Percentiles rank a stretch among this genome's conserved stretches.
Evolutionary conservation across 495 filamentous ascomycete genomes (phyloP).

Genomic region (Penicillium roqueforti): DNA sequence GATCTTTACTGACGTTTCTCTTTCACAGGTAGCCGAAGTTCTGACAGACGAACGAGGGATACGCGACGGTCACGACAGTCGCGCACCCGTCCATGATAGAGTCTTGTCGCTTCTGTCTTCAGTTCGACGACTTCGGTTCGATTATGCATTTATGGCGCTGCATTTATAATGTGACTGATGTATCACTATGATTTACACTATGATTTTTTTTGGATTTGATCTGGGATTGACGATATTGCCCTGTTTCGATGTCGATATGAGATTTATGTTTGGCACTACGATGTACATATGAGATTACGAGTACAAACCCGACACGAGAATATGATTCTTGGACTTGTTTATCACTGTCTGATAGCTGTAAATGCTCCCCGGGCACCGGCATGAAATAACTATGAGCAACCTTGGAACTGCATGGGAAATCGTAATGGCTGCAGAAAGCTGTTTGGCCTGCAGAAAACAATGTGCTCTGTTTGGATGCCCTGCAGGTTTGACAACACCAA

Average conservation of each 20-base stretch:
- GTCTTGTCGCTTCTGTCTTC: not conserved
- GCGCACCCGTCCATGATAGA: constrained; percentile 27
- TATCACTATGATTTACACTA: constrained; percentile 34
- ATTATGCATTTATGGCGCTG: constrained; percentile 32
- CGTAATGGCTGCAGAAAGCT: constrained; percentile 14
- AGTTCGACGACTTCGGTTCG: constrained; percentile 5
- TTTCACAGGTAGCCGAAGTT: constrained; percentile 45
- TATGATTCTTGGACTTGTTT: not conserved
- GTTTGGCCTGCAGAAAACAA: constrained; percentile 21
- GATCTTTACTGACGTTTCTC: constrained; percentile 9
- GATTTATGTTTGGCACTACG: constrained; percentile 10
- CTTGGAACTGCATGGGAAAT: not conserved
- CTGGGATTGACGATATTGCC: constrained; percentile 9
- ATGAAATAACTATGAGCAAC: not conserved
- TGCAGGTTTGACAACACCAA: constrained; percentile 8
- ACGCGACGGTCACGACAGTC: constrained; percentile 43
- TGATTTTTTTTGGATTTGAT: constrained; percentile 10
- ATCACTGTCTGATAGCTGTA: not conserved
- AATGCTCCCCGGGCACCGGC: not conserved
- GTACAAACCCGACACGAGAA: constrained; percentile 3
- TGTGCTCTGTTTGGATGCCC: constrained; percentile 15
- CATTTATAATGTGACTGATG: constrained; percentile 25
- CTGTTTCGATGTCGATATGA: constrained; percentile 20
- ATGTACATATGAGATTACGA: constrained; percentile 35
- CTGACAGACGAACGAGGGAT: constrained; percentile 46